Evolutionary conservation across 306 rosid species (phyloP), one percentile per base, ranked within the genome.

Genomic region (Mucuna pruriens): DNA sequence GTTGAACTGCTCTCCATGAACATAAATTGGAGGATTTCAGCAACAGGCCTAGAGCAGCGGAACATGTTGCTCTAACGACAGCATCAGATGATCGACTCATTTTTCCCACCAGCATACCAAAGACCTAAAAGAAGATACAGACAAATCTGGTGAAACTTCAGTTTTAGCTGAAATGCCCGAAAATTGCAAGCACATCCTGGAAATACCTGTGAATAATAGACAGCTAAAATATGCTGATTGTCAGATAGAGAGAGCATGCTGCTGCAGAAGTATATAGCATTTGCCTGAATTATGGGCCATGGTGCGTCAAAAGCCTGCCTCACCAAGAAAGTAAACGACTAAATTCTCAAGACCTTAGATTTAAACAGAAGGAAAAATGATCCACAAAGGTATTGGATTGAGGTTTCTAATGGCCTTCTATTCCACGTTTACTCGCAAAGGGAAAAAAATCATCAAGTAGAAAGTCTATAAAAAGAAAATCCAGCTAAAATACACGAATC

Each of bases 251-350:
- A 91, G 22, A 95, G 92, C 86, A 95, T 86, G 86, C 99, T 87
- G 81, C 98, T 86, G 33, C 91, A 84, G 80, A 93, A 91, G 93
- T 95, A 95, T 77, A 91, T 85, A 63, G 99, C 99, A 86, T 95
- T 95, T 82, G 99, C 97, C 75, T 95, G 98, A 76, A 95, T 88
- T 84, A 86, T 78, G 45, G 99, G 97, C 99, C 95, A 95, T 9
- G 98, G 95, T 78, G 99, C 98, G 84, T 95, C 99, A 71, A 93
- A 90, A 76, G 97, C 99, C 99, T 95, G 97, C 84, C 73, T 58
- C 88, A 78, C 79, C 73, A 83, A 82, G 78, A 82, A 79, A 74
- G 39, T n/a, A 44, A 76, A 73, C 42, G 4, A 68, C 46, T 74
- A 69, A 86, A 54, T 64, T 80, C 62, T 62, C 74, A 75, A 74